Conservation (phyloP, 768 basidiomycete genomes). For the Phlebiopsis gigantea region DNA sequence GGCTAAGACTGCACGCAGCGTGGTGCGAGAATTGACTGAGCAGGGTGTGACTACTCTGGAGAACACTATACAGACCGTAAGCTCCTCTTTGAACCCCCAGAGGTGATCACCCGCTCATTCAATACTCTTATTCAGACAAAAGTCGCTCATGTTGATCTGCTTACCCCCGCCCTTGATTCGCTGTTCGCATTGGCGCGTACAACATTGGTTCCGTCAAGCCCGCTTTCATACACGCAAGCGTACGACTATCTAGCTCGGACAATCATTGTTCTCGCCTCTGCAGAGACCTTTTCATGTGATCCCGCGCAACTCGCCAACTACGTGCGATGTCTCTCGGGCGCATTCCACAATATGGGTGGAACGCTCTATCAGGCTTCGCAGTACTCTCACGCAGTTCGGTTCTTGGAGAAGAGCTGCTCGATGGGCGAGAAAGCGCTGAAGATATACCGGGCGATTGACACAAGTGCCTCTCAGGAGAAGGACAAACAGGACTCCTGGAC, state of each 20-base stretch:
- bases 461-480: slow-evolving; percentile 22
- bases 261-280: slow-evolving; percentile 20
- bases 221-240: slow-evolving; percentile 40
- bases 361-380: slow-evolving; percentile 62
- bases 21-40: slow-evolving; percentile 30
- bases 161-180: slow-evolving; percentile 48
- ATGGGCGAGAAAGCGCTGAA: slow-evolving; percentile 42
- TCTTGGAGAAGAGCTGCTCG: slow-evolving; percentile 55
- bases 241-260: slow-evolving; percentile 46
- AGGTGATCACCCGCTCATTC: background rate
- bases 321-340: slow-evolving; percentile 65
- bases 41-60: slow-evolving; percentile 30
- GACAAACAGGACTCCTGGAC: slow-evolving; percentile 41
- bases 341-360: slow-evolving; percentile 64
- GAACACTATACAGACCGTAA: slow-evolving; percentile 27
- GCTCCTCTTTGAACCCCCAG: slow-evolving; percentile 3
- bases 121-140: slow-evolving; percentile 6
- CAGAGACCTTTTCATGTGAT: background rate
- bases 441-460: slow-evolving; percentile 12
- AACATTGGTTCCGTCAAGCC: slow-evolving; percentile 33
- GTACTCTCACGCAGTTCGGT: slow-evolving; percentile 60
- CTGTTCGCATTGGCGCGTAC: slow-evolving; percentile 49
- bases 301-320: slow-evolving; percentile 39
- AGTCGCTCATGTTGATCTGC: slow-evolving; percentile 27
- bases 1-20: background rate